Evolutionary conservation across 768 basidiomycete genomes (phyloP).

Genomic region (Mycena floridula): DNA sequence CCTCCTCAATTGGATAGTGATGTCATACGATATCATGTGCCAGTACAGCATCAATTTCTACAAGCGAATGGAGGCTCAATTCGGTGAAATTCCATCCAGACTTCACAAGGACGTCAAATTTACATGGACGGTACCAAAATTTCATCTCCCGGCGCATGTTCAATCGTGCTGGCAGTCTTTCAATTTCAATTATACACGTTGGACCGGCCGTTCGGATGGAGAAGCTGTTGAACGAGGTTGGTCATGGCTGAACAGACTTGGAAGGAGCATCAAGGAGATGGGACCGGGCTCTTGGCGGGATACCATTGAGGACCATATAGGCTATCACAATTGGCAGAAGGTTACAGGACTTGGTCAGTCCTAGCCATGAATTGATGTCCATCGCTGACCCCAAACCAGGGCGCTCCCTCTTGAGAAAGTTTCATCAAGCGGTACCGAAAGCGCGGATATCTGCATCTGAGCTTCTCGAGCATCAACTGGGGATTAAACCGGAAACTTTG

Average conservation of each 20-base stretch:
- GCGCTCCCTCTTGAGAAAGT: slow-evolving; percentile 2
- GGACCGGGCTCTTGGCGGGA: slow-evolving; percentile 20
- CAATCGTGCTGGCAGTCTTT: slow-evolving; percentile 12
- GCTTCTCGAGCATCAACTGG: slow-evolving; percentile 9
- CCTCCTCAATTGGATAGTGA: not conserved
- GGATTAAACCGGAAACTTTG: slow-evolving; percentile 9
- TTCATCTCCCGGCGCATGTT: slow-evolving; percentile 21
- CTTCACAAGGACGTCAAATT: not conserved
- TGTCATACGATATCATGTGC: not conserved
- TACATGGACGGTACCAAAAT: slow-evolving; percentile 15
- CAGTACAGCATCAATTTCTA: not conserved
- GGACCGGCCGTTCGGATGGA: slow-evolving; percentile 24
- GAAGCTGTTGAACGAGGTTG: slow-evolving; percentile 28
- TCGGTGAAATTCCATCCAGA: not conserved
- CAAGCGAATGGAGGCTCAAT: not conserved
- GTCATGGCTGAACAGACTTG: slow-evolving; percentile 19
- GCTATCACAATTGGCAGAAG: not conserved
- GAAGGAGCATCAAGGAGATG: slow-evolving; percentile 27
- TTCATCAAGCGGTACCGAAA: slow-evolving; percentile 10
- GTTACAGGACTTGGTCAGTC: slow-evolving; percentile 1
- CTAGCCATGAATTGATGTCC: not conserved
- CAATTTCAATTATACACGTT: slow-evolving; percentile 16
- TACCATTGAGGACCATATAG: slow-evolving; percentile 18
- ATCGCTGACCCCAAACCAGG: slow-evolving; percentile 3
- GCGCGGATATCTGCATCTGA: slow-evolving; percentile 7